Base-by-base conservation (phyloP, 768 basidiomycete genomes). In the Pisolithus albus region DNA sequence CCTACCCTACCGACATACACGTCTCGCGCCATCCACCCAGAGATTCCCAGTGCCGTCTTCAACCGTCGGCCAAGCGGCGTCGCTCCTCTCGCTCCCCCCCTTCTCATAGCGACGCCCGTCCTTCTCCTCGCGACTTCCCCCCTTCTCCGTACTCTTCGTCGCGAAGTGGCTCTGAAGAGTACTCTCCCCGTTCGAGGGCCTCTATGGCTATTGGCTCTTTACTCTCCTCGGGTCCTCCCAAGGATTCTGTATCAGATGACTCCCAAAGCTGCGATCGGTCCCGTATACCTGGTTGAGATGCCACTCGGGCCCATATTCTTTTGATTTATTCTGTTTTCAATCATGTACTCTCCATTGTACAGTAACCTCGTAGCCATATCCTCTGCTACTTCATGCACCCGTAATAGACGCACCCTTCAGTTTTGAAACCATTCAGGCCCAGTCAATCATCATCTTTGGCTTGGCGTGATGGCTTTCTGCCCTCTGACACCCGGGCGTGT, bases 191-290 rank as follows among this genome's bases (percentile, higher is more conserved):
- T 45, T 82, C 85, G 49, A 75, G 83, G 51, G 80, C 79, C 15
- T 83, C 84, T 36, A 90, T 90, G 88, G 82, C 85, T 41, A 89
- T 91, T 58, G 86, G 84, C 24, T 86, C 86, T 1, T 68, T 91
- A 28, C 75, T 88, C 21, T 79, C 83, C 53, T 72, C 60, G 59
- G 78, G 48, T 62, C 75, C 65, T 28, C 54, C 52, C 34, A 63
- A 59, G 53, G 68, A 70, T 44, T 21, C 61, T 43, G 50, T 26
- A 41, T 56, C 54, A 4, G 68, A 70, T 4, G 66, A 67, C 42
- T 30, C 54, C 19, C 62, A 59, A 57, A 59, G 59, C 50, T 19
- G 46, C 11, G 46, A 47, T 47, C 46, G 34, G n/a, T 32, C 34
- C 5, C 46, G 34, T 47, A 47, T 47, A 21, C 16, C 46, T 36